phyloP scores from a whole-genome alignment of 1,139 yeast genomes.

The Geotrichum bryndzae region DNA sequence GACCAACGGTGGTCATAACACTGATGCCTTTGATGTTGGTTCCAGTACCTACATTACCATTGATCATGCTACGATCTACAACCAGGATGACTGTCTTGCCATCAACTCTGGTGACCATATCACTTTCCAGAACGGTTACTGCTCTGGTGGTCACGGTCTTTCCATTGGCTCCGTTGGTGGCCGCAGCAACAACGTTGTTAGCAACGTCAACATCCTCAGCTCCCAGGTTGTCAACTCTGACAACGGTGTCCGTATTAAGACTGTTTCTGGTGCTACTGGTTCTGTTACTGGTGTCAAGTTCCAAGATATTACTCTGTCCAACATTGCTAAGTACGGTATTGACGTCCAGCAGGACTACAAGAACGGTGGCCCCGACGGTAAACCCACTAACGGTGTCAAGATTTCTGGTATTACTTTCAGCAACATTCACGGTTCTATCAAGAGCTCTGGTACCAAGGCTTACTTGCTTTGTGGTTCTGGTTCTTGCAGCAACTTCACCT shows the following conservation, averaged over 20 bases:
- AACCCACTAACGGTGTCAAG: slow-evolving; percentile 5
- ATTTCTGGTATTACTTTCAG: background rate
- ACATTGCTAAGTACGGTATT: slow-evolving; percentile 10
- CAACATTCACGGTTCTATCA: slow-evolving; percentile 5
- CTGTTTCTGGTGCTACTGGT: slow-evolving; percentile 6
- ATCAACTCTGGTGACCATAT: slow-evolving; percentile 9
- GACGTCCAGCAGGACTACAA: slow-evolving; percentile 10
- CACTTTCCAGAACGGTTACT: slow-evolving; percentile 4
- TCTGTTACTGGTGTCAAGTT: background rate
- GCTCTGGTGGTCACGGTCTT: slow-evolving; percentile 14
- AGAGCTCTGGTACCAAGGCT: background rate
- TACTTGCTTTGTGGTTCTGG: slow-evolving; percentile 11
- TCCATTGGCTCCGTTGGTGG: slow-evolving; percentile 14
- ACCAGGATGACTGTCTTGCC: slow-evolving; percentile 12
- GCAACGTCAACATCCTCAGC: background rate
- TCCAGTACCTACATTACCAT: slow-evolving; percentile 1
- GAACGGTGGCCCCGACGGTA: slow-evolving; percentile 10
- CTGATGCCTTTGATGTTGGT: slow-evolving; percentile 10
- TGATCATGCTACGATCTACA: slow-evolving; percentile 6
- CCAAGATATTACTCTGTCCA: slow-evolving; percentile 7
- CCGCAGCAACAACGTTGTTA: slow-evolving; percentile 5
- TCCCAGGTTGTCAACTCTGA: slow-evolving; percentile 7
- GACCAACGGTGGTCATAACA: slow-evolving; percentile 5
- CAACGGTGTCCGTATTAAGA: slow-evolving; percentile 5
- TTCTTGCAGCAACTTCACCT: slow-evolving; percentile 6